Evolutionary conservation across 768 basidiomycete genomes (phyloP).

Genomic region (Boletus vermiculosoides): DNA sequence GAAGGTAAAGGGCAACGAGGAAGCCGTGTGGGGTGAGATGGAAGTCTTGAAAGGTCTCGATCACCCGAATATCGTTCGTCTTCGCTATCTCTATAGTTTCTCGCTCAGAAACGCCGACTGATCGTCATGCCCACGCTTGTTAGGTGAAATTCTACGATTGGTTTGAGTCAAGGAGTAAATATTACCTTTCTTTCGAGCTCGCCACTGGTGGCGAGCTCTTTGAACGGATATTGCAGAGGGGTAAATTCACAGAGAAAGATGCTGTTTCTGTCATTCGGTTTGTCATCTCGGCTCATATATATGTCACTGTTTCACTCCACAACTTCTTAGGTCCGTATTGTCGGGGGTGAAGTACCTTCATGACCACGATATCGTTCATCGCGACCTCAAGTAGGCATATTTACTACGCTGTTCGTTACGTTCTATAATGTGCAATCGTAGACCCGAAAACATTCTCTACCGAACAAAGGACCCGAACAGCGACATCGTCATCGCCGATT

Average conservation of each 20-base stretch:
- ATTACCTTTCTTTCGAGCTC: constrained; percentile 94
- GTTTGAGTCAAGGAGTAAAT: constrained; percentile 93
- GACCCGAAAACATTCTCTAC: constrained; percentile 96
- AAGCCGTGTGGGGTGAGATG: constrained; percentile 90
- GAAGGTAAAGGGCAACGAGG: constrained; percentile 90
- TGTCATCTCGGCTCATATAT: constrained; percentile 24
- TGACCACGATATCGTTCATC: constrained; percentile 89
- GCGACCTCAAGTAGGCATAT: constrained; percentile 80
- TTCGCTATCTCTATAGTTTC: not conserved
- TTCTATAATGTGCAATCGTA: constrained; percentile 26
- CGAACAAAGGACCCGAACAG: constrained; percentile 71
- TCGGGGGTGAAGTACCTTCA: constrained; percentile 88
- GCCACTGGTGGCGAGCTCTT: constrained; percentile 95
- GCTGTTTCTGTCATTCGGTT: constrained; percentile 76
- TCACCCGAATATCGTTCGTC: constrained; percentile 85
- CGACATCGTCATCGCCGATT: constrained; percentile 94
- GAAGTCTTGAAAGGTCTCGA: constrained; percentile 85
- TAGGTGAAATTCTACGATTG: constrained; percentile 96
- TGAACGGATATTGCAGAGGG: constrained; percentile 76
- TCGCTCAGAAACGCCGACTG: not conserved
- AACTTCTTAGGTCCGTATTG: constrained; percentile 64
- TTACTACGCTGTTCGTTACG: not conserved
- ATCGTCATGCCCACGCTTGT: not conserved
- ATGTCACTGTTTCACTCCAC: not conserved
- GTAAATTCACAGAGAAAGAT: constrained; percentile 93